Conservation (phyloP, 1,139 yeast genomes). For the Protomyces gravidus region DNA sequence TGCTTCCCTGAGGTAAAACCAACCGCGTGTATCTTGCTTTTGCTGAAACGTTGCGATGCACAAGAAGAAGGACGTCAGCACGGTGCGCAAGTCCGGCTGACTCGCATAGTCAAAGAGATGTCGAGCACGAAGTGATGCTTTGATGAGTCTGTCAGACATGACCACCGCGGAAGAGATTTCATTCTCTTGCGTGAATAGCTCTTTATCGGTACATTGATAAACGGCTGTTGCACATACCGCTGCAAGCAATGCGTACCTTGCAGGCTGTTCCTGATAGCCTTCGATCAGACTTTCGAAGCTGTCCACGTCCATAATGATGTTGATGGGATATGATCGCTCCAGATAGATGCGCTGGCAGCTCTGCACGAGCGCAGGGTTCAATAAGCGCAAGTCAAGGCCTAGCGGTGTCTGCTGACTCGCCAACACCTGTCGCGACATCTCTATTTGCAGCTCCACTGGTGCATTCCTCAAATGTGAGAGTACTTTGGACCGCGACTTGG, state of each 20-base stretch:
- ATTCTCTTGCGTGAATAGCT: slow-evolving; percentile 2
- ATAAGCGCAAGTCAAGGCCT: background rate
- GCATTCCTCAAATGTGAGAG: background rate
- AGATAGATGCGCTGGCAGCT: background rate
- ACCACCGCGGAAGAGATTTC: background rate
- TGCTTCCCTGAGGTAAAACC: slow-evolving; percentile 1
- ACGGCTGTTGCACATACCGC: background rate
- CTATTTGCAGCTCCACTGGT: background rate
- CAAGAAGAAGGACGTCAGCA: slow-evolving; percentile 1
- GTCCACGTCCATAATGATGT: background rate
- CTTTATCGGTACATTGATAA: background rate
- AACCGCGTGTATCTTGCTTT: background rate
- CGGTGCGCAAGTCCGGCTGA: background rate
- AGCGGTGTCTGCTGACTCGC: slow-evolving; percentile 1
- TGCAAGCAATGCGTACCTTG: background rate
- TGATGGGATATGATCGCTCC: background rate
- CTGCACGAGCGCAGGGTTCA: background rate
- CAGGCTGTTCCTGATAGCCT: background rate
- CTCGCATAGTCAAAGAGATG: background rate
- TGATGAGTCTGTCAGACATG: slow-evolving; percentile 1
- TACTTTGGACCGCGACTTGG: background rate
- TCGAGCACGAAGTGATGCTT: background rate
- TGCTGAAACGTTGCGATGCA: slow-evolving; percentile 6
- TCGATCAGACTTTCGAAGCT: background rate
- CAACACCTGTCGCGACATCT: background rate